Conservation (phyloP, 768 basidiomycete species). For the Naganishia onofrii region DNA sequence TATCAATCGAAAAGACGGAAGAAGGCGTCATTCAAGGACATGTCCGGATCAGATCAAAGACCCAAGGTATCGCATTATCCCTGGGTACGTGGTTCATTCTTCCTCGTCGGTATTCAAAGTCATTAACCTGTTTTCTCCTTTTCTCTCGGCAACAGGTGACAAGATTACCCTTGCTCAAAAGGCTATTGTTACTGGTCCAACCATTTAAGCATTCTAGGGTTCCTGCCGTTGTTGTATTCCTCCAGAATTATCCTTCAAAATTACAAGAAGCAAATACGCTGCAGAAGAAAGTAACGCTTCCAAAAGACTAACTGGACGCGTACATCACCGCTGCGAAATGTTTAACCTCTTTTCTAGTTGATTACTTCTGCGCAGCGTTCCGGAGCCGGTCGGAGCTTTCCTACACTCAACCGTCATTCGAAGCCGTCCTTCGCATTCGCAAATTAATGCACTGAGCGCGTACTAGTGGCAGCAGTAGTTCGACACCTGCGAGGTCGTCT, state of each 20-base stretch:
- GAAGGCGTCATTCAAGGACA: conserved; percentile 81
- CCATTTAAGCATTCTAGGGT: conserved; percentile 12
- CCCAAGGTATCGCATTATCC: conserved; percentile 92
- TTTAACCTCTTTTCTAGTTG: no score
- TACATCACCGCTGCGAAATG: no score
- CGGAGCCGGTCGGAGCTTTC: no score
- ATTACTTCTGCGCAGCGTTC: no score
- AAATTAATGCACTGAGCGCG: no score
- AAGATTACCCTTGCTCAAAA: conserved; percentile 48
- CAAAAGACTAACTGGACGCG: no score
- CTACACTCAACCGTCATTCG: no score
- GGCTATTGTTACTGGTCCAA: conserved; percentile 27
- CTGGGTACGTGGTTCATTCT: conserved; percentile 56
- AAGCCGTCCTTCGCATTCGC: no score
- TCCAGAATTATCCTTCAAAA: neutral
- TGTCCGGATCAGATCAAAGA: conserved; percentile 93
- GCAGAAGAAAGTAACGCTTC: neutral
- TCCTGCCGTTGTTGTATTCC: conserved; percentile 1
- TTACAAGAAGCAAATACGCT: neutral
- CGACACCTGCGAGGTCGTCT: no score
- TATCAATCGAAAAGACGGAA: conserved; percentile 85
- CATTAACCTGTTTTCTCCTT: neutral
- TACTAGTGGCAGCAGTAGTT: no score
- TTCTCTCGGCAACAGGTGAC: conserved; percentile 34
- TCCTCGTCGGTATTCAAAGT: conserved; percentile 53